Base-by-base conservation (phyloP, 306 rosid genomes). In the Medicago arabica region DNA sequence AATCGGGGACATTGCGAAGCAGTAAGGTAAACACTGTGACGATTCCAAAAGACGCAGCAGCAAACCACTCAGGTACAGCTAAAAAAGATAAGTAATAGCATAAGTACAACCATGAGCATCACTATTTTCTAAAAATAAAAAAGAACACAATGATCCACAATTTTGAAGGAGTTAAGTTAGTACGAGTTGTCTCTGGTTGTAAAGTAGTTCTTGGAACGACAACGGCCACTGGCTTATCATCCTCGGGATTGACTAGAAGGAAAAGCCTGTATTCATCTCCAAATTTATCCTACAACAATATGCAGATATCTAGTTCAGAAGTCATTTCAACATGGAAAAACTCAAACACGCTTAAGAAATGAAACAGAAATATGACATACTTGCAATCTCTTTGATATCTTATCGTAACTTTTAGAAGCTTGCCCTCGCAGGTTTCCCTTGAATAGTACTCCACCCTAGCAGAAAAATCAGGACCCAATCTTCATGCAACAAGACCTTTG, bases 61-160 rank as follows among this genome's bases (percentile, higher is more conserved):
- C 99, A 59, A 92, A 82, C 98, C 97, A 96, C 83, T 96, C 99
- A 23, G 98, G 98, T 73, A 96, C 89, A 15, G 97, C 99, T 96
- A 89, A 76, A 88, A 75, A 75, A 50, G 72, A 58, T 57, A 71
- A 17, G 21, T 36, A 81, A 77, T 43, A 34, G 16, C 55, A 55
- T 14, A 77, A 76, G 39, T 63, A 47, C 65, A 59, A 51, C 54
- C 60, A 53, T 34, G 39, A 69, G 76, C 61, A 82, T 54, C 28
- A 67, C 31, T 19, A 44, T 38, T 8, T 34, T 36, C 5, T 62
- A 34, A 62, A 34, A 8, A 72, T 8, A 34, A 28, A 65, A 39
- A 59, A 51, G 69, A 6, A n/a, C 43, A n/a, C 58, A 15, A 10
- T 41, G 14, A 28, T 64, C 66, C 21, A 51, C 34, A 44, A 57